Evolutionary conservation across 345 rosid genomes (phyloP).

Genomic region (Hirschfeldia incana): DNA sequence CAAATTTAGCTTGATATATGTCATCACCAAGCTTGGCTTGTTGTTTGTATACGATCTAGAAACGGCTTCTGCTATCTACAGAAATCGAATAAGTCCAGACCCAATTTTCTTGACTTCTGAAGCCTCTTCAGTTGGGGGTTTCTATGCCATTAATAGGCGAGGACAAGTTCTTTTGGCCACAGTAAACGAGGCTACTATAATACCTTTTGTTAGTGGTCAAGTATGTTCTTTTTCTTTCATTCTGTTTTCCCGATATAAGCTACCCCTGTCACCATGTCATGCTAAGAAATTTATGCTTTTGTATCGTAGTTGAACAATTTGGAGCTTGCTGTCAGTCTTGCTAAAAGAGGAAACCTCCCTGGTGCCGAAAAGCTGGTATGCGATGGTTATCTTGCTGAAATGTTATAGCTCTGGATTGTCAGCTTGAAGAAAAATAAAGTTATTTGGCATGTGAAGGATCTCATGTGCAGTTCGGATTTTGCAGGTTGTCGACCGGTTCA

Average conservation of each 20-base stretch:
- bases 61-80: too few species aligned
- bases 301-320: slow-evolving; percentile 80
- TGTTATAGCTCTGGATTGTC: neutral
- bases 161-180: slow-evolving; percentile 87
- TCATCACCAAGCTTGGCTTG: too few species aligned
- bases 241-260: slow-evolving; percentile 7
- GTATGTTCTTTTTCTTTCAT: slow-evolving; percentile 45
- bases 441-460: slow-evolving; percentile 17
- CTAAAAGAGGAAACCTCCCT: slow-evolving; percentile 99
- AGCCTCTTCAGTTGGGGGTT: slow-evolving; percentile 88
- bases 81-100: too few species aligned
- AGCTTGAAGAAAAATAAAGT: slow-evolving; percentile 9
- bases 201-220: slow-evolving; percentile 96
- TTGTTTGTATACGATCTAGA: too few species aligned
- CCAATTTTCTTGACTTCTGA: slow-evolving; percentile 61
- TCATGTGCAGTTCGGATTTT: slow-evolving; percentile 19
- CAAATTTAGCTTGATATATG: slow-evolving; percentile 66
- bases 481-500: slow-evolving; percentile 99
- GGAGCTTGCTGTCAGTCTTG: slow-evolving; percentile 98
- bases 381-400: slow-evolving; percentile 5
- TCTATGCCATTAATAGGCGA: slow-evolving; percentile 91
- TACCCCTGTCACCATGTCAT: slow-evolving; percentile 14
- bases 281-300: slow-evolving; percentile 17
- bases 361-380: slow-evolving; percentile 98
- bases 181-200: slow-evolving; percentile 88